Conservation (phyloP, 768 basidiomycete genomes). For the Suillus plorans region DNA sequence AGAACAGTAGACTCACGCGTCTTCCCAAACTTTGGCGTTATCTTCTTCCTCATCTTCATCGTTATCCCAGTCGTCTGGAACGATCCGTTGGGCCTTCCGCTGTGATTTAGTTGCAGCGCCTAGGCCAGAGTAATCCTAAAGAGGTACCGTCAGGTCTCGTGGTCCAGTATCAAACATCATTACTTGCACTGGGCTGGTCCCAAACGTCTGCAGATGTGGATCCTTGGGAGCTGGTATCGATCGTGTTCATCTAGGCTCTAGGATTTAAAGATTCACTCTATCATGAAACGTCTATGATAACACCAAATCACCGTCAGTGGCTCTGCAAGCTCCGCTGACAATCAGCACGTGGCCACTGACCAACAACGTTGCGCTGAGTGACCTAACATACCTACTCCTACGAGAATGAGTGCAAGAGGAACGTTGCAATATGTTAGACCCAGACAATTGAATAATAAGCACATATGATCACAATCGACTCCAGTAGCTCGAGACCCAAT, state of each 20-base stretch:
- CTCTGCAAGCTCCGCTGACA: not conserved
- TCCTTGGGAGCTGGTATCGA: conserved; percentile 4
- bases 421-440: not conserved
- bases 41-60: conserved; percentile 43
- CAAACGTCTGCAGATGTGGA: conserved; percentile 10
- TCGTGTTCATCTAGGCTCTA: not conserved
- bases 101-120: not conserved
- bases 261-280: not conserved
- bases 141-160: not conserved
- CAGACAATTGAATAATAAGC: not conserved
- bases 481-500: too few relatives aligned
- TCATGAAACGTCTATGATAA: not conserved
- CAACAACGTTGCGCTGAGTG: not conserved
- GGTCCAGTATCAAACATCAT: not conserved
- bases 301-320: not conserved
- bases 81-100: conserved; percentile 11
- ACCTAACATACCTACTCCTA: not conserved
- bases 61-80: conserved; percentile 62
- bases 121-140: conserved; percentile 4
- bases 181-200: conserved; percentile 11
- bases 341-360: not conserved
- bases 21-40: conserved; percentile 62
- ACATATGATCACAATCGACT: not conserved
- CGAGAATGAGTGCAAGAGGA: not conserved
- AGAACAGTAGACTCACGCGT: conserved; percentile 54